These are phyloP conservation scores for Brachypodium distachyon DNA, from an alignment of 202 grass and related monocot genomes.

Conservation along the genomic window DNA sequence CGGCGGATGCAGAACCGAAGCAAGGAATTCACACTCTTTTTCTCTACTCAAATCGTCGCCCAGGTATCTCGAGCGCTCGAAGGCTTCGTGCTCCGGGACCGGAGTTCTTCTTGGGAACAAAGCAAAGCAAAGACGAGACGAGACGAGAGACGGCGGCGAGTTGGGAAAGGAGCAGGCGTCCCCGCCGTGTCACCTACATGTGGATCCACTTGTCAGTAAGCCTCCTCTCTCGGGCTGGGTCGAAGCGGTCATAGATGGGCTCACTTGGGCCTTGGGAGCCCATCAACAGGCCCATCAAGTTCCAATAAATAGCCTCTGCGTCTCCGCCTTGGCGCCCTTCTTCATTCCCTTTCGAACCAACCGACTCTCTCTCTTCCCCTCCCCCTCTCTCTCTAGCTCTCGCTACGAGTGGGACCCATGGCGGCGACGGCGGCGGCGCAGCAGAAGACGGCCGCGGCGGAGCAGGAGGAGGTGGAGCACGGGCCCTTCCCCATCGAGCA, in stretches of 20 bases:
- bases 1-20: conserved; percentile 1
- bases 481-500: conserved; percentile 88
- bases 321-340: conserved; percentile 2
- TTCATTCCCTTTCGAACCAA: conserved; percentile 3
- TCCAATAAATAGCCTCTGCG: conserved; percentile 3
- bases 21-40: not conserved
- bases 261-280: too few relatives aligned
- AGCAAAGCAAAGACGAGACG: conserved; percentile 1
- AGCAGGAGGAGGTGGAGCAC: conserved; percentile 73
- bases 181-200: not conserved
- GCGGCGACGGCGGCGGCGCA: conserved; percentile 45
- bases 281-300: not conserved
- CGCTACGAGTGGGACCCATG: conserved; percentile 11
- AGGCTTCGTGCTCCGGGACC: not conserved
- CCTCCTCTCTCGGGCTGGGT: not conserved
- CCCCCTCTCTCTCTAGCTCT: not conserved
- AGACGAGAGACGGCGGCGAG: not conserved
- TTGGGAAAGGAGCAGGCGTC: not conserved
- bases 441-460: conserved; percentile 36
- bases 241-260: accelerated
- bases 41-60: not conserved
- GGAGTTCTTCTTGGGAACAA: conserved; percentile 29
- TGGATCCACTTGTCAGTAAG: not conserved
- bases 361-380: not conserved
- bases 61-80: too few relatives aligned